Evolutionary conservation across 2,329 filamentous ascomycete genomes (phyloP).

Genomic region (Cladosporium sp.): DNA sequence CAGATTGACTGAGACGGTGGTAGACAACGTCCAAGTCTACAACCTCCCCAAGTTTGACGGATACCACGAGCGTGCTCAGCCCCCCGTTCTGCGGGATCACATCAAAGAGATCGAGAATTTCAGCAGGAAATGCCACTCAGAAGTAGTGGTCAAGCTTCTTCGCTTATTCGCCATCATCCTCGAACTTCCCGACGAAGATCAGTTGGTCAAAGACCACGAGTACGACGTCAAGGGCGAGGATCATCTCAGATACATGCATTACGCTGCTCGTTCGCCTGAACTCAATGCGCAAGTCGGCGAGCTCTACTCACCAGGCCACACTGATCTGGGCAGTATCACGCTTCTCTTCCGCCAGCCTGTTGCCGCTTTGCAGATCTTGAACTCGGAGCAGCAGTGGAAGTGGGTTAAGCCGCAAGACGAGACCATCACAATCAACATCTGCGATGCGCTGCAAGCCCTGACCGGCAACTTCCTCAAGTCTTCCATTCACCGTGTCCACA

Average conservation of each 20-base stretch:
- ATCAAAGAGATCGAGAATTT: conserved; percentile 59
- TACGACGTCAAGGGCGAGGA: conserved; percentile 61
- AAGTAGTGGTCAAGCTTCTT: conserved; percentile 59
- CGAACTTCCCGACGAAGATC: conserved; percentile 60
- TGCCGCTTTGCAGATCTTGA: conserved; percentile 40
- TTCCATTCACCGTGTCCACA: conserved; percentile 51
- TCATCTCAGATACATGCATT: conserved; percentile 51
- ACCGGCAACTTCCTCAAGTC: conserved; percentile 49
- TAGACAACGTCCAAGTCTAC: conserved; percentile 61
- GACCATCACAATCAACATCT: conserved; percentile 44
- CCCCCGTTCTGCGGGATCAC: conserved; percentile 43
- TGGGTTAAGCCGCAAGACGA: conserved; percentile 42
- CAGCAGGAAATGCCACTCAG: conserved; percentile 51
- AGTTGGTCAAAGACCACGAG: conserved; percentile 56
- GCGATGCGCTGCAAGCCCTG: conserved; percentile 41
- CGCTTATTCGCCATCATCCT: conserved; percentile 62
- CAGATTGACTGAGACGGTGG: conserved; percentile 12
- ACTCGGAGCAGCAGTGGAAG: conserved; percentile 40
- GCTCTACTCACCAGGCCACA: conserved; percentile 36
- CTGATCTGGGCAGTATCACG: conserved; percentile 44
- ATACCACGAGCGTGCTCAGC: conserved; percentile 11
- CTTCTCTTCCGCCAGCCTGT: conserved; percentile 45
- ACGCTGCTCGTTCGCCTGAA: conserved; percentile 27
- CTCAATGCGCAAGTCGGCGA: conserved; percentile 26
- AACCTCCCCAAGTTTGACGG: conserved; percentile 49